Base-by-base conservation (phyloP, 257 asterid genomes). In the Orobanche coerulescens region DNA sequence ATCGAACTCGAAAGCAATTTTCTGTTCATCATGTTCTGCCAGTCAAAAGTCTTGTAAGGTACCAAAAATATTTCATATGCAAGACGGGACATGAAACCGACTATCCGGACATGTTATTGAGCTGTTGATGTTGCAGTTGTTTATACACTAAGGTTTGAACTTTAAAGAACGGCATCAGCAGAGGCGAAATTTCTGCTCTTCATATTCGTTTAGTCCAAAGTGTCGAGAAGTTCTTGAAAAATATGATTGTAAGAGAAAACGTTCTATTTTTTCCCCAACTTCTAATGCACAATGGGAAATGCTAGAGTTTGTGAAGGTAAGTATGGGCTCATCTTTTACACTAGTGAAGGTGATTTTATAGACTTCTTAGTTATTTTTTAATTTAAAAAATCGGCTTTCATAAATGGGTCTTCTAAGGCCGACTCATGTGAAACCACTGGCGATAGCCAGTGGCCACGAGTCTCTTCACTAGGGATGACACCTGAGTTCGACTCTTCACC, bases 131-230 rank as follows among this genome's bases (percentile, higher is more conserved):
- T 18, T 54, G 59, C 19, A 28, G 42, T 24, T 10, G 12, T 24
- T 46, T 16, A 55, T 30, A 14, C 42, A 31, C 30, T 48, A 20
- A n/a, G 14, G 54, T 43, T 33, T 16, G 18, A 58, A 6, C 11
- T 16, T 61, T 61, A 36, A 65, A 23, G 64, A 46, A 43, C 15
- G 14, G 22, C 47, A 39, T 65, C 19, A 54, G 23, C 47, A 56
- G 40, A 19, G 42, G n/a, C 39, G 36, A 37, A 25, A 12, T 58
- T n/a, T n/a, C n/a, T n/a, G n/a, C n/a, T n/a, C n/a, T n/a, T n/a
- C n/a, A n/a, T n/a, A n/a, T n/a, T n/a, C 47, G 2, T 26, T 1
- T 6, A 1, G 46, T 55, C 12, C 39, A 40, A 0, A 24, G 59
- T 52, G 14, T 25, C 2, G 22, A 6, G 59, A 26, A 6, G 59